Conservation (phyloP, 345 rosid genomes). For the Arabis hirsuta region DNA sequence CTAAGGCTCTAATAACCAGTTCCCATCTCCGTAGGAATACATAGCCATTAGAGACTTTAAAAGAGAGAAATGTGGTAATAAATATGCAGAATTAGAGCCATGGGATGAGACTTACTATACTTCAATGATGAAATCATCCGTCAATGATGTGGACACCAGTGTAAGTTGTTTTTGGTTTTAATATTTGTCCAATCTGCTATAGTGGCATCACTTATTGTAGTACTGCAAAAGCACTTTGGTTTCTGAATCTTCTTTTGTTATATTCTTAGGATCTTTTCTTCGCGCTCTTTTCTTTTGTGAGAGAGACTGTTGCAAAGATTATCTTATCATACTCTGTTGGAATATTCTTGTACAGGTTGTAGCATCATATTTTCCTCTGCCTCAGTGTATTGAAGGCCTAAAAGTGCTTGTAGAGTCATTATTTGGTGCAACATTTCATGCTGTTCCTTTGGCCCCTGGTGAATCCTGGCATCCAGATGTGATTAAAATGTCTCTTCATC, state of each 20-base stretch:
- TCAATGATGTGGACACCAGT: constrained; percentile 64
- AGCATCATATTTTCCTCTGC: constrained; percentile 87
- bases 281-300: neutral
- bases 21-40: constrained; percentile 63
- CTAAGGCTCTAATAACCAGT: constrained; percentile 15
- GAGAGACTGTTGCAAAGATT: neutral
- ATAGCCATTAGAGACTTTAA: constrained; percentile 64
- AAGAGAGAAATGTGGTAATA: constrained; percentile 59
- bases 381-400: constrained; percentile 83
- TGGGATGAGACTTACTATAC: constrained; percentile 97
- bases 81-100: constrained; percentile 69
- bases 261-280: neutral
- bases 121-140: constrained; percentile 80
- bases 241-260: constrained; percentile 8
- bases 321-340: neutral
- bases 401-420: constrained; percentile 76
- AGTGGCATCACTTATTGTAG: neutral
- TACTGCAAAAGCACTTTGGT: neutral
- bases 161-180: constrained; percentile 58
- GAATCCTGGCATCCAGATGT: constrained; percentile 98
- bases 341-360: constrained; percentile 59
- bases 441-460: constrained; percentile 71
- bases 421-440: constrained; percentile 76
- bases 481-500: constrained; percentile 80
- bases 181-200: neutral